phyloP scores from a whole-genome alignment of 1,139 yeast species.

The Taphrina betulina region DNA sequence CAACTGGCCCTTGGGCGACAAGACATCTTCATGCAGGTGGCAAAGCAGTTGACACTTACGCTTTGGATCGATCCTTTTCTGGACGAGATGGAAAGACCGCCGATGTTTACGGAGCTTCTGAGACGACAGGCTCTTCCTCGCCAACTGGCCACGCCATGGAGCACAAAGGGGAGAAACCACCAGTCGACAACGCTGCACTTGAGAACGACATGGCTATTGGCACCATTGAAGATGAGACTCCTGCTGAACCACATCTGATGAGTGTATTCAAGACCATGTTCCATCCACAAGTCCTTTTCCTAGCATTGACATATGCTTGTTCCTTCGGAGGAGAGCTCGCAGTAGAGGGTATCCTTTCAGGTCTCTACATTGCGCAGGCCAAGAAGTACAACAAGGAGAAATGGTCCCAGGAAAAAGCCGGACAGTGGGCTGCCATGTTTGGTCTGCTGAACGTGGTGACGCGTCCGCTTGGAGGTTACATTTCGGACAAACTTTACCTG shows the following conservation, averaged over 20 bases:
- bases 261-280: constrained; percentile 39
- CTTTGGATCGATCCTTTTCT: constrained; percentile 23
- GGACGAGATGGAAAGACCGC: constrained; percentile 37
- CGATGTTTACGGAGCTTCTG: constrained; percentile 34
- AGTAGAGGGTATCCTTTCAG: constrained; percentile 44
- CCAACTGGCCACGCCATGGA: constrained; percentile 36
- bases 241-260: constrained; percentile 42
- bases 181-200: constrained; percentile 27
- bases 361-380: constrained; percentile 40
- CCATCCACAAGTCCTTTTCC: constrained; percentile 43
- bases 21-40: constrained; percentile 42
- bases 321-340: constrained; percentile 47
- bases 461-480: constrained; percentile 44
- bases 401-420: constrained; percentile 43
- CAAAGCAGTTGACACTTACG: constrained; percentile 12
- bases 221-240: constrained; percentile 31
- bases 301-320: constrained; percentile 43
- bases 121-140: not conserved
- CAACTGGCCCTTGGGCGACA: constrained; percentile 45
- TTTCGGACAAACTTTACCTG: constrained; percentile 42
- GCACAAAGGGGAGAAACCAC: constrained; percentile 37
- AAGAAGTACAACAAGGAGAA: constrained; percentile 34
- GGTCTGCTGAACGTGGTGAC: constrained; percentile 45
- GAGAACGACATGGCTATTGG: constrained; percentile 9
- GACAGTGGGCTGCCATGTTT: constrained; percentile 46